Evolutionary conservation across 2,329 filamentous ascomycete genomes (phyloP).

Genomic region (Chaetomiaceae sp.): DNA sequence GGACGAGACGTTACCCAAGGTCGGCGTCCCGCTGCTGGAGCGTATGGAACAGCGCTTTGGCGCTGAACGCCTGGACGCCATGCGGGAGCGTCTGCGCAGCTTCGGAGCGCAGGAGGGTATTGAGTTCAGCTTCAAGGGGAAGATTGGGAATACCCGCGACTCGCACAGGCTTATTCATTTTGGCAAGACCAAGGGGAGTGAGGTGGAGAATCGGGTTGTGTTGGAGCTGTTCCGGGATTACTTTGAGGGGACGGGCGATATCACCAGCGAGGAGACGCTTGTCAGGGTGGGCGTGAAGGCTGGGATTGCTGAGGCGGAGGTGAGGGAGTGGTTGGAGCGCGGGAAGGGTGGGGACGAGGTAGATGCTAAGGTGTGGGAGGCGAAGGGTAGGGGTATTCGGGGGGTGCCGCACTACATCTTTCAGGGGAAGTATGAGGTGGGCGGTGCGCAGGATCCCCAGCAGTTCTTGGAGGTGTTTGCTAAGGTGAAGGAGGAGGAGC

Average conservation of each 20-base stretch:
- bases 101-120: constrained; percentile 64
- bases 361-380: constrained; percentile 49
- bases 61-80: too few relatives aligned
- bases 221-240: constrained; percentile 60
- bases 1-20: constrained; percentile 55
- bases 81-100: too few relatives aligned
- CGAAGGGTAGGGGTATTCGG: constrained; percentile 47
- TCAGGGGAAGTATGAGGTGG: constrained; percentile 61
- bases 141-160: constrained; percentile 49
- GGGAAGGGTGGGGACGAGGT: constrained; percentile 53
- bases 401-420: constrained; percentile 73
- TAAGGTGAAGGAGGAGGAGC: neutral
- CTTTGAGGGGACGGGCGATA: constrained; percentile 60
- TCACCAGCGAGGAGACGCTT: constrained; percentile 54
- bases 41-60: too few relatives aligned
- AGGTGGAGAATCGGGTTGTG: constrained; percentile 56
- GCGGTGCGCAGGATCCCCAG: constrained; percentile 66
- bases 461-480: constrained; percentile 61
- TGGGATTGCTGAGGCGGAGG: constrained; percentile 49
- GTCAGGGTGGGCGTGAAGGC: constrained; percentile 47
- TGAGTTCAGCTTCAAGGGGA: constrained; percentile 65
- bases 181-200: constrained; percentile 45
- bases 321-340: constrained; percentile 49
- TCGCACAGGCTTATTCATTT: constrained; percentile 43
- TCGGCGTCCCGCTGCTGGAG: constrained; percentile 38